Evolutionary conservation across 768 basidiomycete genomes (phyloP).

Genomic region (Terana coerulea): DNA sequence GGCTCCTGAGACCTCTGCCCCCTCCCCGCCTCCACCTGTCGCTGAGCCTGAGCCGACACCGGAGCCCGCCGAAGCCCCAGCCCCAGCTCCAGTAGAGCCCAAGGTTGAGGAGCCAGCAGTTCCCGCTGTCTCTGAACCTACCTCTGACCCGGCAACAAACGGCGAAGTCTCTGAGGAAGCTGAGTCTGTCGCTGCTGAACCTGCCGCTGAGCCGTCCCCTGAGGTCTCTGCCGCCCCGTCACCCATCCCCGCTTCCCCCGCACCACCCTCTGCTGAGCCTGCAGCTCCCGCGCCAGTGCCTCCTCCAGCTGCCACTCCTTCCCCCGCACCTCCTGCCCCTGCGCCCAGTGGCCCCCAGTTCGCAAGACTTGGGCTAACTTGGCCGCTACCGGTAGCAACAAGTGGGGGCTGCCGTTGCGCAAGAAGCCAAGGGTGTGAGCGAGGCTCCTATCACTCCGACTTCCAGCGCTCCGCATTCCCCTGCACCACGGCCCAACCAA

Average conservation of each 20-base stretch:
- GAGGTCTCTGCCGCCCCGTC: constrained; percentile 25
- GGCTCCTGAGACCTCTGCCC: constrained; percentile 31
- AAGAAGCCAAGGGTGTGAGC: constrained; percentile 72
- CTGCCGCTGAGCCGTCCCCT: constrained; percentile 27
- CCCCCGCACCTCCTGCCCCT: too few relatives aligned
- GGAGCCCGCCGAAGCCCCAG: constrained; percentile 25
- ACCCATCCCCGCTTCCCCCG: constrained; percentile 25
- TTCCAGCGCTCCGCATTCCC: constrained; percentile 34
- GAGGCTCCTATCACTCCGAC: constrained; percentile 47
- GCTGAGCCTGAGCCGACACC: constrained; percentile 27
- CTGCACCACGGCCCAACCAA: constrained; percentile 34
- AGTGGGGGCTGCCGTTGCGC: constrained; percentile 85
- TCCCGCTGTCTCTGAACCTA: constrained; percentile 20
- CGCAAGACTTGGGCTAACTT: constrained; percentile 93
- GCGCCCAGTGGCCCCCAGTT: constrained; percentile 38
- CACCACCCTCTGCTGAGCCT: constrained; percentile 31
- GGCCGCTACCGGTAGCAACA: constrained; percentile 76
- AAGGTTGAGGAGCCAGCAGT: constrained; percentile 31
- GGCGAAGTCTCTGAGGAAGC: constrained; percentile 34
- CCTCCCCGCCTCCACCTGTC: constrained; percentile 32
- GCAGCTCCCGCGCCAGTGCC: constrained; percentile 27
- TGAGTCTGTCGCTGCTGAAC: constrained; percentile 27
- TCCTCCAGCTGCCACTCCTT: constrained; percentile 26
- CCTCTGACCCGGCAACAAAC: constrained; percentile 33
- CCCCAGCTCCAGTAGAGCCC: constrained; percentile 16